Base-by-base conservation (phyloP, 768 basidiomycete species). In the Mycena alexandri region DNA sequence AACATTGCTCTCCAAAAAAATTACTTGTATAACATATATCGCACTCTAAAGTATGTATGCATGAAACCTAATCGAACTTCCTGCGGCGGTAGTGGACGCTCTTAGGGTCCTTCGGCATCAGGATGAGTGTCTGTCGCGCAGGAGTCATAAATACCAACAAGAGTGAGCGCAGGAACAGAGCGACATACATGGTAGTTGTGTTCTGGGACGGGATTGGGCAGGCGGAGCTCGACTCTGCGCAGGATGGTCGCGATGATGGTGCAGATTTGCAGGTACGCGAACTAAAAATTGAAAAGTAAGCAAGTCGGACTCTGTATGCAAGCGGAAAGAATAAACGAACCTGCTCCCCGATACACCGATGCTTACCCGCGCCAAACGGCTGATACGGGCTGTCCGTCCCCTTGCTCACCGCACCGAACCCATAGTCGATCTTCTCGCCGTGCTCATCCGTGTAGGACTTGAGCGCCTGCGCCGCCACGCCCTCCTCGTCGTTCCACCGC, bases 351-450 rank as follows among this genome's bases (percentile, higher is more conserved):
- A 98, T 96, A 78, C 94, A 99, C 70, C 96, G 85, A 82, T 98
- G 97, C 73, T 93, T 86, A 33, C 98, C 98, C 57, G 98, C 97
- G 68, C 98, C 98, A 74, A 99, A 99, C 2, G 98, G 98, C 77
- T 98, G 94, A 78, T 99, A 98, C 54, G 94, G 95, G 72, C 92
- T 94, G 63, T 96, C 94, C 8, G 96, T 98, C 55, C 96, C 96
- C 82, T 98, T 98, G 82, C 92, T 94, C 57, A 99, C 93, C 67
- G 90, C 88, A 59, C 98, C 98, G 78, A 94, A 99, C 2, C 98
- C 98, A 74, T 92, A 99, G 79, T 99, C 98, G 67, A 99, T 84
- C 83, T 96, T 96, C 79, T 97, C 94, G 63, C 94, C 92, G 36
- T 79, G 78, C 72, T 90, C 90, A 72, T 93, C 93, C 44, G 81